Evolutionary conservation across 257 asterid genomes (phyloP), one percentile per base, ranked within the genome.

Genomic region (Anisodus tanguticus): DNA sequence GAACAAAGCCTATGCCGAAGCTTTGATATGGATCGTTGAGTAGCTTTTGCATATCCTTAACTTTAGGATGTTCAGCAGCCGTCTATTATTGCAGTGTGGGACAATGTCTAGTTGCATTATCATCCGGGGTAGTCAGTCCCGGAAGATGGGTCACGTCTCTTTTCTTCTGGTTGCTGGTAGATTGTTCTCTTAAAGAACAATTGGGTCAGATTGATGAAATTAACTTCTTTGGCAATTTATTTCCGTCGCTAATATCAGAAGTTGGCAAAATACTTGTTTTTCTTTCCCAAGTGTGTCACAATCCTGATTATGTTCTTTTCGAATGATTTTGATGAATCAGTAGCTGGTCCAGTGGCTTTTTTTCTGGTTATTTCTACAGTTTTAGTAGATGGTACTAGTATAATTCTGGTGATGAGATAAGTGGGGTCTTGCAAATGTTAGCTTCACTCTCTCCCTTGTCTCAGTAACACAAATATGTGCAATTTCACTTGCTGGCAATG

Each of bases 401-500:
- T 63, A 45, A n/a, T 45, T 62, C 67, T 64, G 60, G 49, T 8
- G 72, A 80, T 60, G 45, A 11, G 78, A 0, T 81, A 37, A 81
- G 77, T 64, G 80, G 77, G 80, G 51, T 39, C 77, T 47, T 62
- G 78, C 59, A 22, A 31, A 58, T 67, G 54, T 49, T 67, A 58
- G 79, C 13, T 81, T 47, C 59, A 81, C 53, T 16, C 64, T 15
- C 45, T 62, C 9, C 80, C 80, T 57, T 80, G 54, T 80, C 59
- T 60, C 71, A 62, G 54, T 45, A 60, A 3, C 64, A 12, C 77
- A 64, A 67, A 67, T 64, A 64, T 66, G 63, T 64, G 31, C 57
- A 79, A 82, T 58, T 45, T 57, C 79, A 82, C 43, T 82, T 31
- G 51, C 49, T 74, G 80, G 80, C 64, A 43, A 1, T 10, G 84